These are phyloP conservation scores for Leishmania tarentolae DNA, from an alignment of 208 protist species.

Conservation along the genomic window DNA sequence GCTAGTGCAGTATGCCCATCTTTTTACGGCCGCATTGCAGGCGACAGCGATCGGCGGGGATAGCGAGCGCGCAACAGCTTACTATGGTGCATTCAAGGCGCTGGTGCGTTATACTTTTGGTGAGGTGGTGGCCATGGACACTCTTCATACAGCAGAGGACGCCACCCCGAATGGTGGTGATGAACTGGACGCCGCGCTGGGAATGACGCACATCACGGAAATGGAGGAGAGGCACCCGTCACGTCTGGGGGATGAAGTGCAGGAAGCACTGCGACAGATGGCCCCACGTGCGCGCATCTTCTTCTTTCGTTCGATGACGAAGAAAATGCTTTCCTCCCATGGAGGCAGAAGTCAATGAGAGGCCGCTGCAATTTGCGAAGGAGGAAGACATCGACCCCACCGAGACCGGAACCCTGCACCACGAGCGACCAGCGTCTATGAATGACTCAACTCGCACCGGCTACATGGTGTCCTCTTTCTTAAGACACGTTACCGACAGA, in stretches of 20 bases:
- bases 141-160: not conserved
- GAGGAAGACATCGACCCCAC: not conserved
- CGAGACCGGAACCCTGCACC: not conserved
- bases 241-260: not conserved
- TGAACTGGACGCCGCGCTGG: conserved; percentile 6
- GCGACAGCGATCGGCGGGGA: conserved; percentile 73
- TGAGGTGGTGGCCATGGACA: not conserved
- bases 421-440: not conserved
- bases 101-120: conserved; percentile 11
- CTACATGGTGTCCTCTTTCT: not conserved
- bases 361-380: too few species aligned
- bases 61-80: conserved; percentile 38
- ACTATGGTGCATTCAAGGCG: conserved; percentile 66
- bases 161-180: not conserved
- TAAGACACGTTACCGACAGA: not conserved
- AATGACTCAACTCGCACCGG: not conserved
- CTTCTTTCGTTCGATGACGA: conserved; percentile 84
- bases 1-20: conserved; percentile 11
- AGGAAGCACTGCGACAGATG: conserved; percentile 29
- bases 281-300: conserved; percentile 47
- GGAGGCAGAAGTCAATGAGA: not conserved
- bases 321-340: conserved; percentile 40
- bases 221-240: not conserved
- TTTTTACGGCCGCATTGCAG: conserved; percentile 64
- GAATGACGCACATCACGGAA: not conserved